phyloP scores from a whole-genome alignment of 2,329 filamentous ascomycete species.

The Cordyceps farinosa region DNA sequence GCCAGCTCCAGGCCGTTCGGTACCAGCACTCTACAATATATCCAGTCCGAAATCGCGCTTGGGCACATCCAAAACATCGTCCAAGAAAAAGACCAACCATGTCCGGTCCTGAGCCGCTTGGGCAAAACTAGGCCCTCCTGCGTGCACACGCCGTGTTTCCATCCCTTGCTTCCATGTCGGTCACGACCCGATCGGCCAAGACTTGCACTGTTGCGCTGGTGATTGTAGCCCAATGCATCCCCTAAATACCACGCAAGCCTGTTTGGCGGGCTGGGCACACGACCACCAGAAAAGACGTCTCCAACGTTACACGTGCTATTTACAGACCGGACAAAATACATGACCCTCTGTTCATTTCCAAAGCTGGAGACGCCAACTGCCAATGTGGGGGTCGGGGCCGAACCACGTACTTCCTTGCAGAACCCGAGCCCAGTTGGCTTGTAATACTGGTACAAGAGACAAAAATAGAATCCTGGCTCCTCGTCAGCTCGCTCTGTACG shows the following conservation, averaged over 20 bases:
- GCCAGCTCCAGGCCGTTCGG: too few species aligned
- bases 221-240: background rate
- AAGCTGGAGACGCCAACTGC: background rate
- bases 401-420: conserved; percentile 1
- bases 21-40: background rate
- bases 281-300: background rate
- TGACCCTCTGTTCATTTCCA: conserved; percentile 3
- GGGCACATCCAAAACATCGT: conserved; percentile 3
- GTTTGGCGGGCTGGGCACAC: background rate
- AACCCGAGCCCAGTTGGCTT: background rate
- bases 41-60: background rate
- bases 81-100: conserved; percentile 2
- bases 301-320: background rate
- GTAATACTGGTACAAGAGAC: background rate
- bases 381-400: background rate
- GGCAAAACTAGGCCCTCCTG: background rate
- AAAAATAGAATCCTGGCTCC: conserved; percentile 3
- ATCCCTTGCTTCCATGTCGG: background rate
- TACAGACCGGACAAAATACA: background rate
- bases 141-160: conserved; percentile 7
- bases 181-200: background rate
- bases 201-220: background rate
- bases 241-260: background rate
- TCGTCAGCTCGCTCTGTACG: conserved; percentile 2
- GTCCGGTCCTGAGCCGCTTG: background rate